Percentiles rank a stretch among this genome's conserved stretches.
Conservation (phyloP, 208 protist species). For the Leishmania martiniquensis region DNA sequence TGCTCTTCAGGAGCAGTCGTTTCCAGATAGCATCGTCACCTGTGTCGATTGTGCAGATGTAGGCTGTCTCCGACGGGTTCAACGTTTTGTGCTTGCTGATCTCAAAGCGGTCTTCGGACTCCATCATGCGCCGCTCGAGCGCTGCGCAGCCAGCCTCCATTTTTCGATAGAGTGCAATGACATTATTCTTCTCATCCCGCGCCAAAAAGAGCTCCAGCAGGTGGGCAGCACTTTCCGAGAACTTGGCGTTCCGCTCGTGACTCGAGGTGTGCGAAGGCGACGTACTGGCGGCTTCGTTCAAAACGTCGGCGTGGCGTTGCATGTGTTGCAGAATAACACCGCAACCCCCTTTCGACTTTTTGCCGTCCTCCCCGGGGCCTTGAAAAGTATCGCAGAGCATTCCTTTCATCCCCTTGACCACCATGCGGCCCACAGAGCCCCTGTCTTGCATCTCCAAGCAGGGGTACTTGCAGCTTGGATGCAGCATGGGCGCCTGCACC, state of each 20-base stretch:
- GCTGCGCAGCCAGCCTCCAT: conserved; percentile 39
- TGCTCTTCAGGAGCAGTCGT: conserved; percentile 34
- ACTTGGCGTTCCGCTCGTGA: conserved; percentile 24
- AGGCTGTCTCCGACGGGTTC: conserved; percentile 61
- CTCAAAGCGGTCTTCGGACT: conserved; percentile 72
- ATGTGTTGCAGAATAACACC: conserved; percentile 32
- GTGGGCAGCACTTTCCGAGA: conserved; percentile 36
- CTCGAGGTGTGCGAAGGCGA: conserved; percentile 7
- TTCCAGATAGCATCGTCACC: conserved; percentile 69
- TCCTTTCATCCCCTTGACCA: conserved; percentile 58
- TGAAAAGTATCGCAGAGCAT: conserved; percentile 38
- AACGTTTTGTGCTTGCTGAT: conserved; percentile 51
- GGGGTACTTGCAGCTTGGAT: conserved; percentile 63
- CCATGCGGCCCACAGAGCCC: conserved; percentile 17
- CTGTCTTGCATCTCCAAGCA: conserved; percentile 38
- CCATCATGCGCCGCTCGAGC: conserved; percentile 72
- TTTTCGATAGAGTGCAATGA: conserved; percentile 51
- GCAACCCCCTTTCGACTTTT: conserved; percentile 15
- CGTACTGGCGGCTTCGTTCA: conserved; percentile 18
- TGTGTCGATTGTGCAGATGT: conserved; percentile 80
- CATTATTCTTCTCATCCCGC: conserved; percentile 53
- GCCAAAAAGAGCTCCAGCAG: conserved; percentile 62
- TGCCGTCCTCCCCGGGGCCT: conserved; percentile 17
- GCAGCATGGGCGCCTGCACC: conserved; percentile 46
- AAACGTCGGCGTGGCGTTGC: conserved; percentile 18